Evolutionary conservation across 2,329 filamentous ascomycete genomes (phyloP), one percentile per base, ranked within the genome.

Genomic region (Fusarium redolens): DNA sequence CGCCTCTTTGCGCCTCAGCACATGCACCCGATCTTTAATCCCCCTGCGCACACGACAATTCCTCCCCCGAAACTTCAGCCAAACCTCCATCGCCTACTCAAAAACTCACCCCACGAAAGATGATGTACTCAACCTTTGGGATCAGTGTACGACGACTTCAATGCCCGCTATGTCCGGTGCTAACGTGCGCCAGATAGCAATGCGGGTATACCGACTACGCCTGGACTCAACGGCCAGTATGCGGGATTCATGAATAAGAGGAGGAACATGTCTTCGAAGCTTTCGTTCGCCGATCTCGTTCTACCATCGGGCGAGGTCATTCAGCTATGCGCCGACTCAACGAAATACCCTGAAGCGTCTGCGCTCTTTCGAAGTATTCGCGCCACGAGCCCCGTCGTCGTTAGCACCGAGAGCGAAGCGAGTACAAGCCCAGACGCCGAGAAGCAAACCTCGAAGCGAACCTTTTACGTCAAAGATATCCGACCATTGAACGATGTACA

Each of bases 191-290:
- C 55, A 83, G 82, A 79, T 67, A 76, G 76, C 47, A 77, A 73
- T 38, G 62, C 69, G 25, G 71, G 78, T 37, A 65, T 76, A 2
- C 74, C 75, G 4, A 40, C 74, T 13, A 73, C 77, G 5, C 43
- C 62, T 4, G 65, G 68, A 14, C 56, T 43, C 10, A 65, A 78
- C 1, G 70, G 73, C 4, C 59, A 68, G 57, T 75, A 71, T 17
- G 72, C 80, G 9, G 95, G 95, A 25, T 96, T 95, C 75, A 81
- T 97, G 1, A 90, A 90, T 31, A 90, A 89, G 67, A 87, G 90
- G 35, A 88, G 90, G 69, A 90, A 93, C 75, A 85, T 95, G 28
- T 90, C 90, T 33, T 91, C 91, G 60, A 90, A 88, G 43, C 84
- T 97, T 25, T 89, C 89, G 4, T 97, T 97, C 78, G 91, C 91